A percentile compares a stretch with the other conserved stretches of the same genome.
phyloP scores from a whole-genome alignment of 1,284 basidiomycete species.

The Tylopilus sp. region DNA sequence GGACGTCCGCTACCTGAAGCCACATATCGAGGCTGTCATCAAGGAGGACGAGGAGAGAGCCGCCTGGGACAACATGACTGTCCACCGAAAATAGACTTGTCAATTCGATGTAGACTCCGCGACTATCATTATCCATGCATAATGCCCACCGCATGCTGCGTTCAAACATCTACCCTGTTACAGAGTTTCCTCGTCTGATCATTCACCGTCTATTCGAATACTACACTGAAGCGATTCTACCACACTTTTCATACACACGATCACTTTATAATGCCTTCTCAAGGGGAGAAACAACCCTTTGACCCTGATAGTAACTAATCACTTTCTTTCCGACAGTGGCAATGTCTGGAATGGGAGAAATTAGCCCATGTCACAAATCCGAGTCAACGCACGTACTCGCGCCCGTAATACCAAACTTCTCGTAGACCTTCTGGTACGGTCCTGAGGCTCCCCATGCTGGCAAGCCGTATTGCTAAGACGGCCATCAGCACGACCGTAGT shows the following conservation, averaged over 20 bases:
- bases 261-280: slow-evolving; percentile 57
- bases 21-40: slow-evolving; percentile 72
- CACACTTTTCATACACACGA: not conserved
- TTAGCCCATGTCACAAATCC: slow-evolving; percentile 4
- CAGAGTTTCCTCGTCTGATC: not conserved
- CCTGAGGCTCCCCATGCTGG: slow-evolving; percentile 83
- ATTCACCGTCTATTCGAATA: slow-evolving; percentile 12
- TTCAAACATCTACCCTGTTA: not conserved
- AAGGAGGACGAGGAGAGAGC: slow-evolving; percentile 77
- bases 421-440: slow-evolving; percentile 85
- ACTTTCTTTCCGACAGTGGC: slow-evolving; percentile 81
- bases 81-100: slow-evolving; percentile 54
- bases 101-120: slow-evolving; percentile 22
- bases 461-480: slow-evolving; percentile 66
- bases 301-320: slow-evolving; percentile 81
- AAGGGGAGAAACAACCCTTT: slow-evolving; percentile 73
- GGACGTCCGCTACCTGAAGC: slow-evolving; percentile 89
- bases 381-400: slow-evolving; percentile 46
- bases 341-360: slow-evolving; percentile 50
- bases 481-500: slow-evolving; percentile 9
- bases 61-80: slow-evolving; percentile 77
- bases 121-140: slow-evolving; percentile 19
- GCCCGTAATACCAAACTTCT: slow-evolving; percentile 84
- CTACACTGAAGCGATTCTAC: slow-evolving; percentile 12
- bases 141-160: slow-evolving; percentile 2